phyloP scores from a whole-genome alignment of 2,329 filamentous ascomycete genomes.

The Chalaropsis thielavioides region DNA sequence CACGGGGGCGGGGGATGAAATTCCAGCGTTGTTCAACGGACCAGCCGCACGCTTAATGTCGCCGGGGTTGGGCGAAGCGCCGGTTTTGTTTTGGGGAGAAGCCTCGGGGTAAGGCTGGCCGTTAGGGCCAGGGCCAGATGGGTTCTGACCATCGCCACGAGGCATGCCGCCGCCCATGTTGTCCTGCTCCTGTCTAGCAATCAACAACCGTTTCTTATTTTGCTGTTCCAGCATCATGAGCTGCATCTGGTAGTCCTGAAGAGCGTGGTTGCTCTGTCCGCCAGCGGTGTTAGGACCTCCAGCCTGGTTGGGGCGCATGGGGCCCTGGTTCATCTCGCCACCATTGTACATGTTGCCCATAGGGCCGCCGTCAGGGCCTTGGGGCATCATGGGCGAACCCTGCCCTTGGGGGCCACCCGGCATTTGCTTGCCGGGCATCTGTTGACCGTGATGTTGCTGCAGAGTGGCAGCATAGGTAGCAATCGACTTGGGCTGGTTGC shows the following conservation, averaged over 20 bases:
- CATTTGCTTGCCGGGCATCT: slow-evolving; percentile 67
- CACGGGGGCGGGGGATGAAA: slow-evolving; percentile 52
- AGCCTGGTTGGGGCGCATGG: slow-evolving; percentile 43
- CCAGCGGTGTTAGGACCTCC: slow-evolving; percentile 31
- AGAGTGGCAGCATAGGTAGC: slow-evolving; percentile 77
- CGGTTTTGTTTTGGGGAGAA: slow-evolving; percentile 52
- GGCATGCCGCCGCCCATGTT: slow-evolving; percentile 33
- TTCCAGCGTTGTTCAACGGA: slow-evolving; percentile 53
- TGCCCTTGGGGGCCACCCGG: slow-evolving; percentile 55
- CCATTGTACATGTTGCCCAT: slow-evolving; percentile 49
- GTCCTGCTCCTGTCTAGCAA: slow-evolving; percentile 70
- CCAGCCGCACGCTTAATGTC: slow-evolving; percentile 69
- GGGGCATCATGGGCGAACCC: slow-evolving; percentile 68
- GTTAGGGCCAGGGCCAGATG: slow-evolving; percentile 44
- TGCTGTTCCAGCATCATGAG: slow-evolving; percentile 76
- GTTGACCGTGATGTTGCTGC: slow-evolving; percentile 64
- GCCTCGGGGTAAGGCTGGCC: slow-evolving; percentile 52
- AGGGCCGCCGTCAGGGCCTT: slow-evolving; percentile 50
- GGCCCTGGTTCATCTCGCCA: slow-evolving; percentile 37
- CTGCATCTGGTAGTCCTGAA: slow-evolving; percentile 84
- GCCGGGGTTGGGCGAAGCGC: slow-evolving; percentile 60
- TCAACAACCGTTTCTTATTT: slow-evolving; percentile 73
- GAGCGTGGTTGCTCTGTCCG: slow-evolving; percentile 52
- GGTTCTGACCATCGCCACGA: slow-evolving; percentile 37
- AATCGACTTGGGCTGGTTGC: slow-evolving; percentile 67